Percentiles rank a stretch among this genome's conserved stretches.
phyloP scores from a whole-genome alignment of 2,329 filamentous ascomycete genomes.

The Colletotrichum neosansevieriae region DNA sequence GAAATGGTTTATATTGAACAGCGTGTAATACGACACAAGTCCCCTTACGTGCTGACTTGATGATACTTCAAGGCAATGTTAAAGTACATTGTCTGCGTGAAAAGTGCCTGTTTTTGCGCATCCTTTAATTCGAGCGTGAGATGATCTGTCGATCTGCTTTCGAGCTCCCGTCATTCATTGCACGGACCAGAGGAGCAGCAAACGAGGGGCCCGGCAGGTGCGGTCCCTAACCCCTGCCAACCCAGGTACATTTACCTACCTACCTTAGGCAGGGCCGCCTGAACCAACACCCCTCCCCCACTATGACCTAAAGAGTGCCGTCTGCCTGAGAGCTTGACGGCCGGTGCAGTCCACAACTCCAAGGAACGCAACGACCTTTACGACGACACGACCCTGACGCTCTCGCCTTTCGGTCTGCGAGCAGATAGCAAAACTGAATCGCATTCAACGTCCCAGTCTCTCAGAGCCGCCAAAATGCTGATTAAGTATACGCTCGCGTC shows the following conservation, averaged over 20 bases:
- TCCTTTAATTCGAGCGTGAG: too few species aligned
- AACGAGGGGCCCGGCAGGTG: too few species aligned
- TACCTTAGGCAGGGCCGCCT: background rate
- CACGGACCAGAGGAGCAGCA: too few species aligned
- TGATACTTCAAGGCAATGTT: too few species aligned
- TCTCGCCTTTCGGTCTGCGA: background rate
- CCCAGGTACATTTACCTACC: background rate
- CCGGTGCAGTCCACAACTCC: conserved; percentile 6
- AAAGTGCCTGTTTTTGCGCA: too few species aligned
- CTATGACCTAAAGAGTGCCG: conserved; percentile 15
- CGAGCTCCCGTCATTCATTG: too few species aligned
- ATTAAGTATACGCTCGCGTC: conserved; percentile 62
- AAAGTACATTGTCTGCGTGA: too few species aligned
- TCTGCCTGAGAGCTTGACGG: conserved; percentile 24
- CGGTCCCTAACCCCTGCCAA: too few species aligned
- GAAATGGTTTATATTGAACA: conserved; percentile 1
- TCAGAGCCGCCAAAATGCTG: conserved; percentile 51
- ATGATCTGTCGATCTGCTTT: too few species aligned
- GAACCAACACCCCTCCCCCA: conserved; percentile 35
- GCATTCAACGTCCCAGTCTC: background rate
- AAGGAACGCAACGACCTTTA: conserved; percentile 17
- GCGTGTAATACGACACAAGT: conserved; percentile 1
- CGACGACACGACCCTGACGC: background rate
- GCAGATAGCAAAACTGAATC: background rate
- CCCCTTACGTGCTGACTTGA: too few species aligned